Evolutionary conservation across 208 protist species (phyloP).

Genomic region (Naegleria gruberi): DNA sequence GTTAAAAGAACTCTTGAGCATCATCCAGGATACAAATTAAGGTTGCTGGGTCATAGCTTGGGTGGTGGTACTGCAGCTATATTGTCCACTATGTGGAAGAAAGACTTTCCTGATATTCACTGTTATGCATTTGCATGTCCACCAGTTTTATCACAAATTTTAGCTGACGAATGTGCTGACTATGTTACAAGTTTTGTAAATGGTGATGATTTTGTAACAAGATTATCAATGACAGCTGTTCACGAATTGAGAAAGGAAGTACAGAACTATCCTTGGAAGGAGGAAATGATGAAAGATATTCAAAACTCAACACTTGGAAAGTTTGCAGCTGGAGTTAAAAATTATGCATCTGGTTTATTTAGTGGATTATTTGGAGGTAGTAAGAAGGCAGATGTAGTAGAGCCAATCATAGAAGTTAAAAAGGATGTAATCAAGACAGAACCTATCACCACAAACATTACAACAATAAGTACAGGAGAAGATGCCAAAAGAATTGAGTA

Average conservation of each 20-base stretch:
- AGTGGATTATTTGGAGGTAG: neutral
- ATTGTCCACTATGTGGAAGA: neutral
- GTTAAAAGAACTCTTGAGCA: neutral
- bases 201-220: neutral
- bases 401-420: neutral
- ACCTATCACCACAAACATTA: too few species aligned
- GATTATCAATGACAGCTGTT: neutral
- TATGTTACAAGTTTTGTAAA: slow-evolving; percentile 13
- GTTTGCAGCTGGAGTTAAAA: slow-evolving; percentile 6
- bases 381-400: neutral
- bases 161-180: neutral
- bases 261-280: slow-evolving; percentile 10
- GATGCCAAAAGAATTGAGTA: neutral
- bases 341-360: neutral
- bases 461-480: too few species aligned
- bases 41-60: neutral
- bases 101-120: slow-evolving; percentile 1
- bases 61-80: neutral
- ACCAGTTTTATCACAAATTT: neutral
- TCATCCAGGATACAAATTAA: neutral
- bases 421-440: neutral
- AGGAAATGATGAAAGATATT: slow-evolving; percentile 20
- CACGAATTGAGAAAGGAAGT: neutral
- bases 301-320: slow-evolving; percentile 9
- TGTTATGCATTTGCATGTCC: slow-evolving; percentile 17